These are phyloP conservation scores for Fusarium buxicola DNA, from an alignment of 2,329 filamentous ascomycete genomes.

Conservation along the genomic window DNA sequence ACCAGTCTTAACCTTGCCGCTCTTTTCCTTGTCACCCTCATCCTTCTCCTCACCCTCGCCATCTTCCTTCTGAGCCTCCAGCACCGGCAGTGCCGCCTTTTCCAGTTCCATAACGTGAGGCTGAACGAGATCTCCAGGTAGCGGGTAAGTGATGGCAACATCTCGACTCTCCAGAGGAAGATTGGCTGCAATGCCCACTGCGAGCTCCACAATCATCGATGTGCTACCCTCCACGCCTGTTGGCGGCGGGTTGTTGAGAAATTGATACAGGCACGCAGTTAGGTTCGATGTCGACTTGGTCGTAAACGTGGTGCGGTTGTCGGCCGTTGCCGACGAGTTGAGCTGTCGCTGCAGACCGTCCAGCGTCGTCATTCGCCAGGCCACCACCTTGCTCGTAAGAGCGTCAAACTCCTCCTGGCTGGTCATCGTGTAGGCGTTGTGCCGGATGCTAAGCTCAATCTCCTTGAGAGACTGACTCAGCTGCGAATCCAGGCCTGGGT, in stretches of 20 bases:
- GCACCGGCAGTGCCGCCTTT: constrained; percentile 72
- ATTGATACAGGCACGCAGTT: constrained; percentile 76
- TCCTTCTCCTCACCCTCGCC: constrained; percentile 58
- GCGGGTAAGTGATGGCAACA: constrained; percentile 86
- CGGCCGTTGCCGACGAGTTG: constrained; percentile 70
- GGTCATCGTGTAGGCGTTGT: constrained; percentile 76
- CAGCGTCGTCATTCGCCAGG: constrained; percentile 92
- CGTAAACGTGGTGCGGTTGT: constrained; percentile 76
- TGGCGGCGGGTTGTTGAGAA: constrained; percentile 81
- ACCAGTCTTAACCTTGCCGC: constrained; percentile 61
- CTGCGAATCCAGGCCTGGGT: constrained; percentile 82
- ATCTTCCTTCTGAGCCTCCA: constrained; percentile 60
- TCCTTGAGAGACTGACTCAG: constrained; percentile 84
- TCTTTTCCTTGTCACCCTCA: constrained; percentile 58
- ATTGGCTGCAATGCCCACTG: constrained; percentile 86
- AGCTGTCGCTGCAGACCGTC: constrained; percentile 86
- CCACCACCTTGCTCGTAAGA: constrained; percentile 85
- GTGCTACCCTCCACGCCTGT: constrained; percentile 87
- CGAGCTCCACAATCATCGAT: constrained; percentile 92
- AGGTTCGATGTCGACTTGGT: constrained; percentile 76
- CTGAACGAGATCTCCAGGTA: constrained; percentile 78
- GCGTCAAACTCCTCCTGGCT: constrained; percentile 92
- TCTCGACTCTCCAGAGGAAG: constrained; percentile 92
- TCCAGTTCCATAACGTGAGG: constrained; percentile 88
- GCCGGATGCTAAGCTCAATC: constrained; percentile 89